Base-by-base conservation (phyloP, 768 basidiomycete genomes). In the Kwoniella shandongensis region DNA sequence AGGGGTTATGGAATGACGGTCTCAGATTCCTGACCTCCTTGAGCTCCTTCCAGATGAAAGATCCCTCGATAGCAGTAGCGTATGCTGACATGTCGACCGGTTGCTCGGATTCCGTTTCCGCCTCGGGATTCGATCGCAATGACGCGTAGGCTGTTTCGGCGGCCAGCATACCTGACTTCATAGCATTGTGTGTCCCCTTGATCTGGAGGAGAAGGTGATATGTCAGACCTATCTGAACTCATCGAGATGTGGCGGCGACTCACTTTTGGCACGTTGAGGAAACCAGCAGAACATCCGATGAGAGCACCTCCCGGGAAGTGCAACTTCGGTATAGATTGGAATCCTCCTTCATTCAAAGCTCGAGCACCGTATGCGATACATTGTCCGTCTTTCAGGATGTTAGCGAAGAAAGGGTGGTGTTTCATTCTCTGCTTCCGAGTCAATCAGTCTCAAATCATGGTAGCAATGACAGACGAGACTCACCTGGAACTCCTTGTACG, bases 111-210 rank as follows among this genome's bases (percentile, higher is more conserved):
- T 62, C 57, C 10, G 20, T 36, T 25, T 74, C 76, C 13, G 59
- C 44, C 0, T 51, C 66, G 20, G 67, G 64, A 1, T 42, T 46
- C 39, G 47, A 44, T 3, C 65, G 54, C 6, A 94, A 77, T 3
- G 82, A 82, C 4, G 85, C 81, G 64, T 81, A 91, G 0, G 89
- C 89, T 0, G 88, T 82, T 74, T 99, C 93, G 1, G 91, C 94
- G 26, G 92, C 94, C 18, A 98, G 81, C 88, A 97, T 97, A 26
- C 96, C 96, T 35, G 88, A 90, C 81, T 98, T 93, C 96, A 99
- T 98, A 2, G 94, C 92, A 58, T 93, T 98, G 74, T 98, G 96
- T 0, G 93, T 94, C 13, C 94, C 94, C 74, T 98, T 98, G 78
- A 99, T 98, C 79, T 77, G 15, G 17, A 17, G 22, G 11, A 13